Base-by-base conservation (phyloP, 2,329 filamentous ascomycete species). In the Pseudopithomyces chartarum region DNA sequence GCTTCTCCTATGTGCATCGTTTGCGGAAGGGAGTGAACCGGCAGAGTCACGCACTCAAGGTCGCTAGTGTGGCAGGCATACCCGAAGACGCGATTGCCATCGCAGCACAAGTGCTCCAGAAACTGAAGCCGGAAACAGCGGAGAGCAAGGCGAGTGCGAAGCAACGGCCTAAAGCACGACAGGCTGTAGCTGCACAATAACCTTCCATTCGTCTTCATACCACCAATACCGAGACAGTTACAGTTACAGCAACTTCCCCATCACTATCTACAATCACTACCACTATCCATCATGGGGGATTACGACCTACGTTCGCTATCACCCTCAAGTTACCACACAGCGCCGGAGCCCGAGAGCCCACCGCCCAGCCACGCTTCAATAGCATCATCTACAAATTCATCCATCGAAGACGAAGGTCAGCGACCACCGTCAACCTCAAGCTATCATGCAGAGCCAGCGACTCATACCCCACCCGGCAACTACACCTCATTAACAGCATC, bases 1-100 rank as follows among this genome's bases (percentile, higher is more conserved):
- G 73, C 0, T 99, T 97, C 73, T 87, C 90, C 40, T 99, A 96
- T 78, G 84, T 96, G 54, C 93, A 99, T 78, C 89, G 84, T 63
- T 77, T 99, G 75, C 85, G 86, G 53, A 87, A 83, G 72, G 95
- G 95, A 0, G 86, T 97, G 55, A 99, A 98, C 76, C 85, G 87
- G 50, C 82, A 90, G 63, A 96, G 91, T 59, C 95, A 99, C 78
- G 95, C 96, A 17, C 80, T 99, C 57, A 98, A 97, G 71, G 95
- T 99, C n/a, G 95, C 95, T 2, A 84, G 84, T 60, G 79, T 98
- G 64, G 96, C 95, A 6, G 93, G 80, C 73, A 68, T 97, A 65
- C 93, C 93, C 0, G 85, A 88, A 57, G 80, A 82, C 43, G 91
- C 89, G 3, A 86, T 97, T 53, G 77, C 80, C 20, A 80, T 91